phyloP scores from a whole-genome alignment of 805 yeast species.

The Yarrowia sp. region DNA sequence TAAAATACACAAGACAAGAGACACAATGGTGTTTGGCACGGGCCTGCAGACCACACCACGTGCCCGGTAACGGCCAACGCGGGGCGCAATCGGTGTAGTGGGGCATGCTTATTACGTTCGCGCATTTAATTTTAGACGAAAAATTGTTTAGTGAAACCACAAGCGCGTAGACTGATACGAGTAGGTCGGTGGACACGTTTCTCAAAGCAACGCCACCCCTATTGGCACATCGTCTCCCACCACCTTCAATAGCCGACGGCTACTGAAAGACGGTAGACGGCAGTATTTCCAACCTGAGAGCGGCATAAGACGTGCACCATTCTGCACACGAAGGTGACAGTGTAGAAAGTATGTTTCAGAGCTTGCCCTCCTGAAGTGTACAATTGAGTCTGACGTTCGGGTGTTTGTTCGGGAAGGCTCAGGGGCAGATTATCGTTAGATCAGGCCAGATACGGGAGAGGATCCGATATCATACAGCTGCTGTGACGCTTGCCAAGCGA shows the following conservation, averaged over 20 bases:
- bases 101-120: not conserved
- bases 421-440: not conserved
- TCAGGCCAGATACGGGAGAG: not conserved
- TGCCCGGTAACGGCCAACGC: not conserved
- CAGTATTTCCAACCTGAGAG: slow-evolving; percentile 2
- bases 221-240: not conserved
- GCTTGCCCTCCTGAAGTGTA: not conserved
- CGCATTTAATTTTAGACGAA: not conserved
- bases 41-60: not conserved
- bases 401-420: not conserved
- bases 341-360: not conserved
- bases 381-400: not conserved
- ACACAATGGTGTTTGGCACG: not conserved
- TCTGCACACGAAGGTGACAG: not conserved
- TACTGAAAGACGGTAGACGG: not conserved
- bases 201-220: not conserved
- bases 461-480: not conserved
- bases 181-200: too few relatives aligned
- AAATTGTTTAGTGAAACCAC: not conserved
- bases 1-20: not conserved
- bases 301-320: not conserved
- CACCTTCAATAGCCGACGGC: slow-evolving; percentile 7
- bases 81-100: not conserved
- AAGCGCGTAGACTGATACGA: not conserved
- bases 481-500: not conserved